phyloP scores from a whole-genome alignment of 305 asterid genomes.

The Salvia sclarea region DNA sequence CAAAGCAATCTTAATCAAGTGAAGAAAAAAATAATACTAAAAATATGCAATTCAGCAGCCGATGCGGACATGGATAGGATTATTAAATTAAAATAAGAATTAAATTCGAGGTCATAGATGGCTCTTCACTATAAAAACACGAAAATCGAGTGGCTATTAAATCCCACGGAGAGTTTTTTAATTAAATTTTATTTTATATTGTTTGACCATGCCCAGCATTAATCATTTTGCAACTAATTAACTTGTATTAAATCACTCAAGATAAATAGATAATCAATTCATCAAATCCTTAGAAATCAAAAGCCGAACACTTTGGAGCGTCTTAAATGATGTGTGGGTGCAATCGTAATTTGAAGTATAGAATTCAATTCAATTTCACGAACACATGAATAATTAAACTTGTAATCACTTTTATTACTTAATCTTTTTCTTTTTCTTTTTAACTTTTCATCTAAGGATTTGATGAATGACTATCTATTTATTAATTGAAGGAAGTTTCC shows the following conservation, averaged over 20 bases:
- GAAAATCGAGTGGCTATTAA: constrained; percentile 24
- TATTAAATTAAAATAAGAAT: neutral
- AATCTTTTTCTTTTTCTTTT: no score
- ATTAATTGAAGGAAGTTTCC: no score
- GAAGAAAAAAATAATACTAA: neutral
- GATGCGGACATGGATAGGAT: neutral
- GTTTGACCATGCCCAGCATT: constrained; percentile 10
- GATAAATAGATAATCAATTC: no score
- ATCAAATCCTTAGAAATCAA: no score
- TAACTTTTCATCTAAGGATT: no score
- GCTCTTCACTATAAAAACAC: constrained; percentile 19
- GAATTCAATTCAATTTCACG: no score
- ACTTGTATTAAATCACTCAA: no score
- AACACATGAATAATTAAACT: no score
- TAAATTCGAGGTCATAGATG: constrained; percentile 21
- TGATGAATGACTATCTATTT: no score
- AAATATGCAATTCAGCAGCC: neutral
- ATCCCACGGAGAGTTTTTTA: constrained; percentile 19
- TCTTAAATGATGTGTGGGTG: neutral
- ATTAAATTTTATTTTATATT: neutral
- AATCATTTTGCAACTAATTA: neutral
- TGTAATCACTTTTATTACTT: no score
- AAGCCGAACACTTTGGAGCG: neutral
- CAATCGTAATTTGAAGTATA: no score
- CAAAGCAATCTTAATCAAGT: neutral